A percentile compares a stretch with the other conserved stretches of the same genome.
Conservation (phyloP, 768 basidiomycete genomes). For the Agaricus sinodeliciosus region DNA sequence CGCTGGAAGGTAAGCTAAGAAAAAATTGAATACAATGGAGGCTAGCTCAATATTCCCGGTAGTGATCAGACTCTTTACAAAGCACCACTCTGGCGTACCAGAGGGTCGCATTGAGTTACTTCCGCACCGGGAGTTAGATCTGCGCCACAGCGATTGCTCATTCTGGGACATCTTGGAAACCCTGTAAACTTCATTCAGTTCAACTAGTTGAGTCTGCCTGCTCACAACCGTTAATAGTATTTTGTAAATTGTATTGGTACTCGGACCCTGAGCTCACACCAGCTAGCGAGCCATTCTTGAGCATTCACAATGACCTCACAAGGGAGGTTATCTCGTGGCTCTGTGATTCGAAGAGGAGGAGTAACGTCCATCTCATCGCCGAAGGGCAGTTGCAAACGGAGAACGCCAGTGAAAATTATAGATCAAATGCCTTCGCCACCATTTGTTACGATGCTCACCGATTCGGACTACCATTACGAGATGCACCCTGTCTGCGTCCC, state of each 20-base stretch:
- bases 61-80: neutral
- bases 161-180: too few relatives aligned
- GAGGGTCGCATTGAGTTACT: too few relatives aligned
- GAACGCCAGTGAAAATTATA: neutral
- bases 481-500: constrained; percentile 10
- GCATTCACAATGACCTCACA: neutral
- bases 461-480: neutral
- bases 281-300: neutral
- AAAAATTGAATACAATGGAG: neutral
- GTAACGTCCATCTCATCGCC: neutral
- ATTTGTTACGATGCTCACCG: neutral
- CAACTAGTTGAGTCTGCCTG: too few relatives aligned
- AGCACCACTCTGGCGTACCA: neutral
- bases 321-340: neutral
- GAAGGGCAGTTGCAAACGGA: neutral
- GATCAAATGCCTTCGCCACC: neutral
- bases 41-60: neutral
- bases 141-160: too few relatives aligned
- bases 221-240: neutral
- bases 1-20: neutral
- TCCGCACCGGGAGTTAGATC: too few relatives aligned
- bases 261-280: too few relatives aligned
- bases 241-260: neutral
- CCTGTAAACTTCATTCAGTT: too few relatives aligned
- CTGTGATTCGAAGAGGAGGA: neutral